Conservation (phyloP, 768 basidiomycete species). For the Suillus plorans region DNA sequence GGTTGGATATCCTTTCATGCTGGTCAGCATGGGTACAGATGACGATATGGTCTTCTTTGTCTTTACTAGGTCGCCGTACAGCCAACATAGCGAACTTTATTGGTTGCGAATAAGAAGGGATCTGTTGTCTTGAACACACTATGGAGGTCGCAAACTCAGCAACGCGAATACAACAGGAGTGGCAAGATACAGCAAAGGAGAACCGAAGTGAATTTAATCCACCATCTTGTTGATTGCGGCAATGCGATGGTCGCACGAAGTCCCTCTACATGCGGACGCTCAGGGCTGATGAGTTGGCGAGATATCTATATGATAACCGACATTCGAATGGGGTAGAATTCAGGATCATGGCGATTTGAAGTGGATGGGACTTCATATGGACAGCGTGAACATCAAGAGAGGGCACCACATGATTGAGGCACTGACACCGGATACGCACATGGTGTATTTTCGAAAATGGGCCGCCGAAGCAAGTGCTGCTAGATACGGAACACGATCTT, state of each 20-base stretch:
- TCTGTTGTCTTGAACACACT: not conserved
- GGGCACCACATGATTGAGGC: slow-evolving; percentile 69
- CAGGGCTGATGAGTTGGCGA: slow-evolving; percentile 59
- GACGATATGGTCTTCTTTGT: not conserved
- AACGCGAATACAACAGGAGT: too few relatives aligned
- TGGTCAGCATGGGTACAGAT: not conserved
- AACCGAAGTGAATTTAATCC: slow-evolving; percentile 56
- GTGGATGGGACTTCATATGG: slow-evolving; percentile 53
- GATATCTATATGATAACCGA: slow-evolving; percentile 62
- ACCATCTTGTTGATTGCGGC: slow-evolving; percentile 55
- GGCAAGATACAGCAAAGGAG: too few relatives aligned
- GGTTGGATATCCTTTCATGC: not conserved
- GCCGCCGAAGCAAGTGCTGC: too few relatives aligned
- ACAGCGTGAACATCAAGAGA: slow-evolving; percentile 45
- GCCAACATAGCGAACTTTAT: not conserved
- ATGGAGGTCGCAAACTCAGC: not conserved
- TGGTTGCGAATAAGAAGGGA: not conserved
- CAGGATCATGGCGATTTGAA: slow-evolving; percentile 77
- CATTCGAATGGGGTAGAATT: slow-evolving; percentile 65
- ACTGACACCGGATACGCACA: slow-evolving; percentile 50
- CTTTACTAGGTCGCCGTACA: not conserved
- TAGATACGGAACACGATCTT: too few relatives aligned
- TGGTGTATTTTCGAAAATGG: slow-evolving; percentile 1
- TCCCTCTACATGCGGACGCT: slow-evolving; percentile 55
- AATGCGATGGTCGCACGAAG: not conserved